Percentiles rank a stretch among this genome's conserved stretches.
Evolutionary conservation across 345 rosid genomes (phyloP).

Genomic region (Geranium rotundifolium): DNA sequence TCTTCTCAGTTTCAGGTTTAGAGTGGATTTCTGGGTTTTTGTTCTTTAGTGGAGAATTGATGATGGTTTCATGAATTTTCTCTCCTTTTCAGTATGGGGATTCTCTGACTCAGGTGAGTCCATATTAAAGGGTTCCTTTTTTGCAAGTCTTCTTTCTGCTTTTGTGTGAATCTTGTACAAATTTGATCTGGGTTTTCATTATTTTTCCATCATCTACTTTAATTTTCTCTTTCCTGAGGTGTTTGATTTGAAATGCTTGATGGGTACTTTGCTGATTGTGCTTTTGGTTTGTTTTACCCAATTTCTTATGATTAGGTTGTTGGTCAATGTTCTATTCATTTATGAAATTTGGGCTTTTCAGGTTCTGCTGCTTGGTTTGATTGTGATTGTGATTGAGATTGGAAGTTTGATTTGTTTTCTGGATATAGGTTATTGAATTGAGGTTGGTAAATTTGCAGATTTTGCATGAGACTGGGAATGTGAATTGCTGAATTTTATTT

Average conservation of each 20-base stretch:
- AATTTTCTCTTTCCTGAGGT: too few relatives aligned
- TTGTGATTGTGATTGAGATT: conserved; percentile 2
- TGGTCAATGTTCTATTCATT: background rate
- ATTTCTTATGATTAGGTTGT: background rate
- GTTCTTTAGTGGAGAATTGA: background rate
- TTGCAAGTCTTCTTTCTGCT: too few relatives aligned
- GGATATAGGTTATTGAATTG: too few relatives aligned
- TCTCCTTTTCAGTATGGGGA: too few relatives aligned
- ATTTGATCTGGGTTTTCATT: conserved; percentile 1
- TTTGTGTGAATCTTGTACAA: background rate
- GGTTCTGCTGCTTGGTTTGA: conserved; percentile 1
- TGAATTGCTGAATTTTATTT: too few relatives aligned
- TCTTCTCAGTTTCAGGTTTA: background rate
- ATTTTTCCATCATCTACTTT: too few relatives aligned
- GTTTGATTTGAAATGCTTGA: background rate
- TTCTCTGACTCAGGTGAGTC: background rate
- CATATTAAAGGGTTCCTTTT: background rate
- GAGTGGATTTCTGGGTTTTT: background rate
- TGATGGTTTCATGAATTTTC: background rate
- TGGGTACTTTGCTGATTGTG: background rate
- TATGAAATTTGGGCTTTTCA: background rate
- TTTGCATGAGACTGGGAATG: background rate
- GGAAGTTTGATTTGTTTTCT: background rate
- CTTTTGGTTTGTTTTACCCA: background rate
- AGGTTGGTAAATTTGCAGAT: background rate